phyloP scores from a whole-genome alignment of 768 basidiomycete genomes.

The Leucosporidium creatinivorum region DNA sequence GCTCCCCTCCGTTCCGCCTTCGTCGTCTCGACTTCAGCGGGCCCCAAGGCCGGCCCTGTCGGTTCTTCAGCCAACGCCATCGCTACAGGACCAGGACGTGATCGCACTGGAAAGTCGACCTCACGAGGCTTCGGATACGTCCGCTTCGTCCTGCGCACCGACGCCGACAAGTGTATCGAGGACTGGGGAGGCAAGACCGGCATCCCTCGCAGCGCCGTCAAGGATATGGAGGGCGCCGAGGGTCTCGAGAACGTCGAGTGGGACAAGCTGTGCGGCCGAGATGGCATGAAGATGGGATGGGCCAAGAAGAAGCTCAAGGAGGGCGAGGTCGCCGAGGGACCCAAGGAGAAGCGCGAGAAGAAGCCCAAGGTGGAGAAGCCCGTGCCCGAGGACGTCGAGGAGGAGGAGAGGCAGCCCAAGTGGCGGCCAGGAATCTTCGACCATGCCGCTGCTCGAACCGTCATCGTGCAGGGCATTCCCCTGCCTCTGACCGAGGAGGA shows the following conservation, averaged over 20 bases:
- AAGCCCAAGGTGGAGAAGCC: constrained; percentile 3
- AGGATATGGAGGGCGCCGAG: constrained; percentile 22
- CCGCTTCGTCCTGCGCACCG: constrained; percentile 79
- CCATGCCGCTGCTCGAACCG: constrained; percentile 72
- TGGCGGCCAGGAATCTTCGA: constrained; percentile 44
- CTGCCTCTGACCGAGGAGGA: constrained; percentile 24
- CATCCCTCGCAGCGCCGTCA: constrained; percentile 24
- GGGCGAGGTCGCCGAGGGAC: constrained; percentile 27
- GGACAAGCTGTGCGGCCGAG: constrained; percentile 20
- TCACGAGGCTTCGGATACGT: constrained; percentile 97
- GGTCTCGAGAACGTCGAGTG: constrained; percentile 28
- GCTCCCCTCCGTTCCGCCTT: constrained; percentile 92
- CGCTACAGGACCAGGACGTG: constrained; percentile 27
- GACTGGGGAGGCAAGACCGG: constrained; percentile 30
- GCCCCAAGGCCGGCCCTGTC: constrained; percentile 46
- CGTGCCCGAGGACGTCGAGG: not conserved
- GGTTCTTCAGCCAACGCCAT: constrained; percentile 33
- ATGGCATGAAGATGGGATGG: constrained; percentile 26
- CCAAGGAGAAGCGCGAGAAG: constrained; percentile 30
- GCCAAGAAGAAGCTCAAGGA: constrained; percentile 34
- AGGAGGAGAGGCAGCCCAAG: constrained; percentile 5
- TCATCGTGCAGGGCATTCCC: constrained; percentile 42
- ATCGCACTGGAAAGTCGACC: constrained; percentile 29
- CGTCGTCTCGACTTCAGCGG: constrained; percentile 62
- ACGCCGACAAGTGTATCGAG: constrained; percentile 55